phyloP scores from a whole-genome alignment of 768 basidiomycete genomes.

The Dioszegia aurantiaca region DNA sequence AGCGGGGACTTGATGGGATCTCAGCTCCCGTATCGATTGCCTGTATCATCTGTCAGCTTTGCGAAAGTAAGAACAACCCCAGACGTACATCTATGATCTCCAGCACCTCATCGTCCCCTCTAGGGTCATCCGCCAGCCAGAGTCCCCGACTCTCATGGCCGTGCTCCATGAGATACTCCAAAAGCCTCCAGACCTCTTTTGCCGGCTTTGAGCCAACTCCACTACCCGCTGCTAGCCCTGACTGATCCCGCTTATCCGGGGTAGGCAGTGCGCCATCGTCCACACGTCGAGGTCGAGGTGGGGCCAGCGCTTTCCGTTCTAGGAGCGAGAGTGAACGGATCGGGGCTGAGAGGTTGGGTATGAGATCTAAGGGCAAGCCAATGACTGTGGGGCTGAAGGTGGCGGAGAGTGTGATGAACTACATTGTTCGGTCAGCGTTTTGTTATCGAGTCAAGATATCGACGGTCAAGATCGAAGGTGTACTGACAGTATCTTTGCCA shows the following conservation, averaged over 20 bases:
- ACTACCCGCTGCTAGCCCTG: slow-evolving; percentile 3
- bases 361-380: slow-evolving; percentile 25
- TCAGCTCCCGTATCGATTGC: slow-evolving; percentile 17
- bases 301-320: slow-evolving; percentile 24
- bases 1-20: slow-evolving; percentile 4
- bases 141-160: slow-evolving; percentile 17
- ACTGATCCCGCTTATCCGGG: not conserved
- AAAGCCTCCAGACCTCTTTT: slow-evolving; percentile 33
- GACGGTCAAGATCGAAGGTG: too few relatives aligned
- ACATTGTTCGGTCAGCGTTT: slow-evolving; percentile 1
- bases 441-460: not conserved
- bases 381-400: slow-evolving; percentile 28
- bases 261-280: slow-evolving; percentile 1
- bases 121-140: slow-evolving; percentile 12
- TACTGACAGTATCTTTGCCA: slow-evolving; percentile 41
- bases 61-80: too few relatives aligned
- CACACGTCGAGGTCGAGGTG: not conserved
- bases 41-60: too few relatives aligned
- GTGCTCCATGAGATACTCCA: slow-evolving; percentile 39
- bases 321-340: slow-evolving; percentile 19
- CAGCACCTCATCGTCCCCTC: slow-evolving; percentile 14
- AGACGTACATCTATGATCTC: slow-evolving; percentile 37
- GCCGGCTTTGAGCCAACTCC: slow-evolving; percentile 19
- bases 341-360: slow-evolving; percentile 20
- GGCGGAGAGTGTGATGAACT: slow-evolving; percentile 41